These are phyloP conservation scores for Lactifluus piperatus DNA, from an alignment of 768 basidiomycete genomes.

Conservation along the genomic window DNA sequence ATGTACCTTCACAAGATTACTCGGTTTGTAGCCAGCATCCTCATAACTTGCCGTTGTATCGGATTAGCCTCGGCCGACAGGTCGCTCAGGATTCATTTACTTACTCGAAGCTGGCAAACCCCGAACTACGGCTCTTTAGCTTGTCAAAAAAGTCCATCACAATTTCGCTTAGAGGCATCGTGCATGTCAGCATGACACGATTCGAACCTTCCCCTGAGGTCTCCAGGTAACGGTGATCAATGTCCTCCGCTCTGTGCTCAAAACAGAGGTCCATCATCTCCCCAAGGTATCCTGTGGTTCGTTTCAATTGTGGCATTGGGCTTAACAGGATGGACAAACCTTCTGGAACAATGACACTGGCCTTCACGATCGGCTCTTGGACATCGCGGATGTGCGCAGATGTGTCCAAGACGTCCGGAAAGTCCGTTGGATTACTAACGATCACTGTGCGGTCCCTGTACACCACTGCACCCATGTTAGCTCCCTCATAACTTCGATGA, in stretches of 20 bases:
- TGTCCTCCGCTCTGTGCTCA: constrained; percentile 70
- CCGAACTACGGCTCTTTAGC: constrained; percentile 86
- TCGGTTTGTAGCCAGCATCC: constrained; percentile 78
- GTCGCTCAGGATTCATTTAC: constrained; percentile 24
- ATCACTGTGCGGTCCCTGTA: constrained; percentile 51
- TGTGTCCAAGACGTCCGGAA: constrained; percentile 72
- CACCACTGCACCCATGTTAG: constrained; percentile 44
- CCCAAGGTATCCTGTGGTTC: constrained; percentile 70
- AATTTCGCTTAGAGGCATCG: constrained; percentile 84
- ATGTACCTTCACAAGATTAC: constrained; percentile 73
- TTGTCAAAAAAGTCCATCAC: constrained; percentile 94
- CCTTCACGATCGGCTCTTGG: constrained; percentile 89
- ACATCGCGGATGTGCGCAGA: constrained; percentile 56
- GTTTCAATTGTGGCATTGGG: background rate
- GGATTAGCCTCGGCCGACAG: background rate
- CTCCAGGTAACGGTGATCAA: constrained; percentile 83
- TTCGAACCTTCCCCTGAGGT: constrained; percentile 40
- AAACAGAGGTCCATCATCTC: constrained; percentile 95
- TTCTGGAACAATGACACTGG: constrained; percentile 91
- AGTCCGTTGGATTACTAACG: constrained; percentile 92
- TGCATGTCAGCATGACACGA: constrained; percentile 74
- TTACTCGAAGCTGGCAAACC: constrained; percentile 88
- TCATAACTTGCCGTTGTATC: constrained; percentile 59
- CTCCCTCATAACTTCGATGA: background rate
- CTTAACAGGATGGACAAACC: constrained; percentile 35